Evolutionary conservation across 192 early-diverging fungal species (phyloP).

Genomic region (Coemansia sp.): DNA sequence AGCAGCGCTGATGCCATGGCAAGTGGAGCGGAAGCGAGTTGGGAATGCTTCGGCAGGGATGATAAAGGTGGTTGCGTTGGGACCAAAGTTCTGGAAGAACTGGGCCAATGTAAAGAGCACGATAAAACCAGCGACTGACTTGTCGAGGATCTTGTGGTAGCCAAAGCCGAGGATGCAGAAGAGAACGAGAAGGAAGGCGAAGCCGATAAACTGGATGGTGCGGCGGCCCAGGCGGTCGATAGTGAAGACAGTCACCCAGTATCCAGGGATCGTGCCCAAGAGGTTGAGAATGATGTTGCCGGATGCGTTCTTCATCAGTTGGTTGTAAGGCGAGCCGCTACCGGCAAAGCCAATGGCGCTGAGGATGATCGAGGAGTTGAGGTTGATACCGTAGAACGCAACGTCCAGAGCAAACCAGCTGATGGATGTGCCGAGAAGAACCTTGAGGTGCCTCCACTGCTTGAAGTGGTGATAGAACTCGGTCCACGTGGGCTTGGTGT

Average conservation of each 20-base stretch:
- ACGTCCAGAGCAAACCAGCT: slow-evolving; percentile 78
- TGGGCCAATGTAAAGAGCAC: slow-evolving; percentile 63
- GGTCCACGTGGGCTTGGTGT: slow-evolving; percentile 35
- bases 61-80: slow-evolving; percentile 87
- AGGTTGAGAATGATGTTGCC: slow-evolving; percentile 89
- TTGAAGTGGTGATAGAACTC: slow-evolving; percentile 73
- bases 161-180: slow-evolving; percentile 74
- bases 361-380: slow-evolving; percentile 76
- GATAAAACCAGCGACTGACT: slow-evolving; percentile 59
- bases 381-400: slow-evolving; percentile 76
- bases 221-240: slow-evolving; percentile 88
- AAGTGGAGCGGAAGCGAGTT: slow-evolving; percentile 76
- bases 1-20: slow-evolving; percentile 78
- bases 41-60: slow-evolving; percentile 78
- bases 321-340: slow-evolving; percentile 33
- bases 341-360: slow-evolving; percentile 64
- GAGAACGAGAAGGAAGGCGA: slow-evolving; percentile 72
- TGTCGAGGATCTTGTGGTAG: slow-evolving; percentile 63
- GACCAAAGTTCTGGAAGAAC: slow-evolving; percentile 94
- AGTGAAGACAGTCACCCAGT: slow-evolving; percentile 89
- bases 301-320: slow-evolving; percentile 68
- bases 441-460: slow-evolving; percentile 74
- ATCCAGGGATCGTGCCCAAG: slow-evolving; percentile 85
- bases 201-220: slow-evolving; percentile 87
- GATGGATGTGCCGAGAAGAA: slow-evolving; percentile 70